These are phyloP conservation scores for Melampsora larici-populina DNA, from an alignment of 1,284 basidiomycete species.

Conservation along the genomic window DNA sequence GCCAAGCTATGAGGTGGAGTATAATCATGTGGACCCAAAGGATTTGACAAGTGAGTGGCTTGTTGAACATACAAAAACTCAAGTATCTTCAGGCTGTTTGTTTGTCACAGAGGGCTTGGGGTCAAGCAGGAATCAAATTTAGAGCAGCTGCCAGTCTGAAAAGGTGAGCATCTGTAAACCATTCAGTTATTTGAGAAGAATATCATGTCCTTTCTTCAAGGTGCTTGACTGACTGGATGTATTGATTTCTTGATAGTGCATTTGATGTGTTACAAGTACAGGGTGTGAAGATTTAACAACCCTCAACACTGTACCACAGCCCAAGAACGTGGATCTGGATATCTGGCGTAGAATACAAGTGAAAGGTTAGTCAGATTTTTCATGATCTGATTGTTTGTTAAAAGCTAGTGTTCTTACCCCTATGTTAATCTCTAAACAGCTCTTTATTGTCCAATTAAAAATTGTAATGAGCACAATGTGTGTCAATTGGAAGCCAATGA, in stretches of 20 bases:
- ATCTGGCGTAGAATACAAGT: conserved; percentile 66
- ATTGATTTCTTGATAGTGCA: conserved; percentile 59
- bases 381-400: not conserved
- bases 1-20: conserved; percentile 88
- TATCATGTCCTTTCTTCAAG: conserved; percentile 40
- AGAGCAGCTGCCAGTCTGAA: conserved; percentile 50
- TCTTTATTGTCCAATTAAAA: conserved; percentile 47
- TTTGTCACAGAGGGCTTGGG: conserved; percentile 53
- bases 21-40: conserved; percentile 82
- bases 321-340: conserved; percentile 60
- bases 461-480: conserved; percentile 49
- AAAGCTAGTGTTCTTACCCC: not conserved
- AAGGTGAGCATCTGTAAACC: too few species aligned
- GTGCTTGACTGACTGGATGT: conserved; percentile 8
- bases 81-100: conserved; percentile 59
- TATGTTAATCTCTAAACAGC: conserved; percentile 17
- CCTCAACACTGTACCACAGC: conserved; percentile 61
- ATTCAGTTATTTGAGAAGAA: conserved; percentile 29
- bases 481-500: conserved; percentile 47
- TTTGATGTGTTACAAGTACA: conserved; percentile 72
- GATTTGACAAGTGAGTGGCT: conserved; percentile 64
- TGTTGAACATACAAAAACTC: conserved; percentile 59
- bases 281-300: conserved; percentile 58
- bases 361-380: conserved; percentile 61
- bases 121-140: conserved; percentile 50